Base-by-base conservation (phyloP, 2,329 filamentous ascomycete species). In the Mycogone perniciosa region DNA sequence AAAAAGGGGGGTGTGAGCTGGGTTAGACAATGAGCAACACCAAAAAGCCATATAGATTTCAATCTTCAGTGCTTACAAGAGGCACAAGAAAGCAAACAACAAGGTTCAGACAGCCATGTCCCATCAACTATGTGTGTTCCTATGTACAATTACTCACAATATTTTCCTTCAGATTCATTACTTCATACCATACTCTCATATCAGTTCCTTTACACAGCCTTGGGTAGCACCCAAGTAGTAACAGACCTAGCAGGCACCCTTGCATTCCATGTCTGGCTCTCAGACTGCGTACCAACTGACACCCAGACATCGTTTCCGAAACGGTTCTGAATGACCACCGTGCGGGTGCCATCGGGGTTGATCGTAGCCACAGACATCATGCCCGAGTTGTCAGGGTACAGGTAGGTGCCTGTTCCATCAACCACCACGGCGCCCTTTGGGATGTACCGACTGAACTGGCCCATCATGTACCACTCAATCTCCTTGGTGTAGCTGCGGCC, bases 401-500 rank as follows among this genome's bases (percentile, higher is more conserved):
- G 68, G 50, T 71, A 72, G 56, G 73, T 75, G 2, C 75, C 74
- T 0, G 61, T 68, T 8, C 71, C 72, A 52, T 55, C 60, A 5
- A 76, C 60, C 13, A 76, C 67, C 4, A 63, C 66, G 0, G 72
- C 73, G 40, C 73, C 73, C 35, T 66, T 65, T 20, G 71, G 70
- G 51, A 77, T 75, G 59, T 72, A 77, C 54, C 65, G 69, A 59
- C 68, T 71, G 60, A 76, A 77, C 60, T 80, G 76, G 1, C 73
- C 76, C 53, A 79, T 65, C 69, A 76, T 76, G 60, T 79, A 79
- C 62, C 77, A 79, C 54, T 76, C 74, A 6, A 74, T 67, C 29
- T 69, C 71, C 54, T 72, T 69, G 4, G 62, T 64, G 61, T 79
- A 79, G 3, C 67, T 69, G 26, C 64, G 66, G 9, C 49, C 42